Evolutionary conservation across 306 rosid genomes (phyloP).

Genomic region (Prosopis cineraria): DNA sequence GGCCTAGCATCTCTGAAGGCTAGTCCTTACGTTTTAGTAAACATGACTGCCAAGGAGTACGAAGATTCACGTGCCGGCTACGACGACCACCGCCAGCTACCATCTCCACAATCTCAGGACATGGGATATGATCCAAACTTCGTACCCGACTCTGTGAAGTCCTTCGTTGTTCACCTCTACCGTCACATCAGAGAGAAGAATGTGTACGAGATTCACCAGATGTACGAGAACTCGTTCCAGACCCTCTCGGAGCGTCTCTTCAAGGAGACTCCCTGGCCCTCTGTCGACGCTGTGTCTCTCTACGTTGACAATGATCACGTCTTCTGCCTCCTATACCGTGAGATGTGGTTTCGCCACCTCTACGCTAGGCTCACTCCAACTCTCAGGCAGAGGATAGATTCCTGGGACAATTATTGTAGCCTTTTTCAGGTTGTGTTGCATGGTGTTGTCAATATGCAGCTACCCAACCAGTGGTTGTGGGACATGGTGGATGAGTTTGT

Average conservation of each 20-base stretch:
- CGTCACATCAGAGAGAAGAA: constrained; percentile 96
- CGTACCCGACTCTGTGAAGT: constrained; percentile 83
- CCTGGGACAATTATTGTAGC: constrained; percentile 95
- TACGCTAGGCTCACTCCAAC: constrained; percentile 89
- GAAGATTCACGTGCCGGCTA: constrained; percentile 47
- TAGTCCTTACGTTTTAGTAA: not conserved
- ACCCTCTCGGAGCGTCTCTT: constrained; percentile 85
- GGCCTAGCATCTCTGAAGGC: not conserved
- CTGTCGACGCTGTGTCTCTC: constrained; percentile 86
- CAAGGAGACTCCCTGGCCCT: constrained; percentile 97
- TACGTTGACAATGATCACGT: constrained; percentile 93
- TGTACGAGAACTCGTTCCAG: constrained; percentile 86
- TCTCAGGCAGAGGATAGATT: constrained; percentile 87
- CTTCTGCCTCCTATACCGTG: constrained; percentile 89
- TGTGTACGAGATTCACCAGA: constrained; percentile 95
- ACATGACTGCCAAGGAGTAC: constrained; percentile 67
- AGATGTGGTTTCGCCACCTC: constrained; percentile 99
- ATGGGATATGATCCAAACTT: constrained; percentile 83
- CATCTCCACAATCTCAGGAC: constrained; percentile 48
- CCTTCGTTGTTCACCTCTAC: constrained; percentile 89
- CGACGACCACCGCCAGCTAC: constrained; percentile 47
- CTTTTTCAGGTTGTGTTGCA: constrained; percentile 91
- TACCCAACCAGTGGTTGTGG: constrained; percentile 98
- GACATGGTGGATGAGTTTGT: constrained; percentile 99
- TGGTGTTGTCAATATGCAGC: constrained; percentile 94